Percentiles rank a stretch among this genome's conserved stretches.
phyloP scores from a whole-genome alignment of 208 protist species.

The Endotrypanum monterogeii region DNA sequence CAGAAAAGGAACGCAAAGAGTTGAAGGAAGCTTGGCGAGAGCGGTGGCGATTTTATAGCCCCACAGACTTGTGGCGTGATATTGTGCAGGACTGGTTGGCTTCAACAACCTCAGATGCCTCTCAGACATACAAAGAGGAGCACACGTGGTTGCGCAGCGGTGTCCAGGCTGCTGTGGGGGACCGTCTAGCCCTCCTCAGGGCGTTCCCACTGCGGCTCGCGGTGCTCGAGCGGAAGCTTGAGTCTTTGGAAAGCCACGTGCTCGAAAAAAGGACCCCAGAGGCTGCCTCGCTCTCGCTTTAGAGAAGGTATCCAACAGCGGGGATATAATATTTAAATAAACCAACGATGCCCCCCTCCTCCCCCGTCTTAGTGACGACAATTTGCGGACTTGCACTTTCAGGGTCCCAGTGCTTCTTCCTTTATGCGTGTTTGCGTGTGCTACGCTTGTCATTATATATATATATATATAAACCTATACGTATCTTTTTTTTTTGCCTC shows the following conservation, averaged over 20 bases:
- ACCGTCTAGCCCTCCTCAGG: conserved; percentile 27
- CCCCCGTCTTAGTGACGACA: not conserved
- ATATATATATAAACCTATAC: not conserved
- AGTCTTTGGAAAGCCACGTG: conserved; percentile 22
- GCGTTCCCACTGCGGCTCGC: conserved; percentile 36
- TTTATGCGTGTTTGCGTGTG: not conserved
- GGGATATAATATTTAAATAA: too few species aligned
- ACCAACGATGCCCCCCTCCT: too few species aligned
- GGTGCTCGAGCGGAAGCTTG: conserved; percentile 33
- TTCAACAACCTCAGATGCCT: conserved; percentile 14
- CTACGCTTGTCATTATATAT: not conserved
- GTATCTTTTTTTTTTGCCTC: not conserved
- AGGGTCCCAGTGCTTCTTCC: not conserved
- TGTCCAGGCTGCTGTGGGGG: conserved; percentile 34
- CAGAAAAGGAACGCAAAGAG: not conserved
- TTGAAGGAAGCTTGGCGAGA: not conserved
- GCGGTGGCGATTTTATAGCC: conserved; percentile 17
- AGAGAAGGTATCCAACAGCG: conserved; percentile 10
- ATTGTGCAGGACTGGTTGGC: conserved; percentile 34
- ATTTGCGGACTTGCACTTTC: not conserved
- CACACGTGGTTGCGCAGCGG: conserved; percentile 33
- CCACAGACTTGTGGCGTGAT: conserved; percentile 23
- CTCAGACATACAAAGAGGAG: conserved; percentile 20
- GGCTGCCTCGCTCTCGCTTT: not conserved
- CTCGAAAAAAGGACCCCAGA: conserved; percentile 15